Conservation (phyloP, 495 filamentous ascomycete species). For the Penicillium angulare region DNA sequence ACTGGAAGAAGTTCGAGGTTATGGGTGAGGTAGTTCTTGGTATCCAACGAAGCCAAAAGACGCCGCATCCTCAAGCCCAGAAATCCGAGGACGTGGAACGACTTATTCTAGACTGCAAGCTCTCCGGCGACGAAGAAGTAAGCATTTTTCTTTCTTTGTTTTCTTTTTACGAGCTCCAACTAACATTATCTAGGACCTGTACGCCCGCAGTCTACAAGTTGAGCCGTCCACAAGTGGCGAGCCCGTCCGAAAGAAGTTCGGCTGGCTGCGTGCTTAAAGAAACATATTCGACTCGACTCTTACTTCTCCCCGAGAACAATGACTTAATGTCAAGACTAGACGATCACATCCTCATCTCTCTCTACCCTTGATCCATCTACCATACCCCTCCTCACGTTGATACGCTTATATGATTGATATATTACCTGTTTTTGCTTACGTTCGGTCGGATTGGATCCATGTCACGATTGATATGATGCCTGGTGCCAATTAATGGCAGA, state of each 20-base stretch:
- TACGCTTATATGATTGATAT: conserved; percentile 30
- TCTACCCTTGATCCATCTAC: background rate
- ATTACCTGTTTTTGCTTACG: conserved; percentile 11
- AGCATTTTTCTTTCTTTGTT: conserved; percentile 2
- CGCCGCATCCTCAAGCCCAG: conserved; percentile 70
- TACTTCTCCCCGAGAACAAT: too few species aligned
- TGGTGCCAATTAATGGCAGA: conserved; percentile 9
- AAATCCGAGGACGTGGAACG: conserved; percentile 64
- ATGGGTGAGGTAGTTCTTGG: conserved; percentile 88
- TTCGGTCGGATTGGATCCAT: conserved; percentile 10
- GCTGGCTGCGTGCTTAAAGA: conserved; percentile 44
- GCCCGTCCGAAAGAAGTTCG: conserved; percentile 41
- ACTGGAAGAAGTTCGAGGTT: conserved; percentile 98
- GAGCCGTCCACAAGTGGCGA: conserved; percentile 44
- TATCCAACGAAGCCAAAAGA: conserved; percentile 85
- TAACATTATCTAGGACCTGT: conserved; percentile 38
- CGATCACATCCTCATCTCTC: too few species aligned
- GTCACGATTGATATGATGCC: conserved; percentile 15
- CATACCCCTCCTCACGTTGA: conserved; percentile 25
- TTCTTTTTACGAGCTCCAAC: background rate
- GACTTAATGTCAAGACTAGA: too few species aligned
- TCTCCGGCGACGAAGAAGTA: conserved; percentile 52
- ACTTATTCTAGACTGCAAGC: conserved; percentile 68
- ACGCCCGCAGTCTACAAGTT: conserved; percentile 44
- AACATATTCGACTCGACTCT: too few species aligned